A percentile compares a stretch with the other conserved stretches of the same genome.
These are phyloP conservation scores for Suillus tomentosus DNA, from an alignment of 768 basidiomycete genomes.

Conservation along the genomic window DNA sequence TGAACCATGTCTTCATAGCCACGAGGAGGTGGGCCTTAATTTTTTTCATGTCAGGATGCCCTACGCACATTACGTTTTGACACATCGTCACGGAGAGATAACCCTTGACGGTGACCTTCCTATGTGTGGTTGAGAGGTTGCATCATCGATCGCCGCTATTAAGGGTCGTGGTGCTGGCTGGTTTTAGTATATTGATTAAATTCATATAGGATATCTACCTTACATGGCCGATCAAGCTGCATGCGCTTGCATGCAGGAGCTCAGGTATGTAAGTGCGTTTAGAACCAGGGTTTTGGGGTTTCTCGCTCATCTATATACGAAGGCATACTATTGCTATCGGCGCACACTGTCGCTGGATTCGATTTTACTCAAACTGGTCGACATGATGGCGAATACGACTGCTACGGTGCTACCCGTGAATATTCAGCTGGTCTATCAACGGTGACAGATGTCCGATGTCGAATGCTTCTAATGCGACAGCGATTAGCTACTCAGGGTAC, in stretches of 20 bases:
- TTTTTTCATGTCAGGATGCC: background rate
- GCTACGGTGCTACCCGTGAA: too few species aligned
- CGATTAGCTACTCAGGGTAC: conserved; percentile 17
- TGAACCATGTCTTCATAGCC: background rate
- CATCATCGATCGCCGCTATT: background rate
- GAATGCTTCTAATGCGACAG: conserved; percentile 8
- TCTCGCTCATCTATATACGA: background rate
- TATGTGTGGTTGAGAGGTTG: background rate
- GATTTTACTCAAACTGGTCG: conserved; percentile 14
- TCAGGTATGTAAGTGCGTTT: background rate
- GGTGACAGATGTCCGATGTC: background rate
- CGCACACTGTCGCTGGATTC: background rate
- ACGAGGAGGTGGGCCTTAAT: background rate
- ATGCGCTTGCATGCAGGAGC: background rate
- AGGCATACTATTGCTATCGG: background rate
- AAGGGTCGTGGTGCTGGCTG: background rate
- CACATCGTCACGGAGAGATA: background rate
- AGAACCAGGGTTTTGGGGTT: background rate
- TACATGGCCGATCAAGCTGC: background rate
- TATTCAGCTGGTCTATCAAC: background rate
- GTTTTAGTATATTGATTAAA: background rate
- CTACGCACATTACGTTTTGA: background rate
- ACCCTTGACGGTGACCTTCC: background rate
- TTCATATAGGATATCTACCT: background rate
- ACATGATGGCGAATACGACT: background rate